Evolutionary conservation across 768 basidiomycete species (phyloP).

Genomic region (Daedalea quercina): DNA sequence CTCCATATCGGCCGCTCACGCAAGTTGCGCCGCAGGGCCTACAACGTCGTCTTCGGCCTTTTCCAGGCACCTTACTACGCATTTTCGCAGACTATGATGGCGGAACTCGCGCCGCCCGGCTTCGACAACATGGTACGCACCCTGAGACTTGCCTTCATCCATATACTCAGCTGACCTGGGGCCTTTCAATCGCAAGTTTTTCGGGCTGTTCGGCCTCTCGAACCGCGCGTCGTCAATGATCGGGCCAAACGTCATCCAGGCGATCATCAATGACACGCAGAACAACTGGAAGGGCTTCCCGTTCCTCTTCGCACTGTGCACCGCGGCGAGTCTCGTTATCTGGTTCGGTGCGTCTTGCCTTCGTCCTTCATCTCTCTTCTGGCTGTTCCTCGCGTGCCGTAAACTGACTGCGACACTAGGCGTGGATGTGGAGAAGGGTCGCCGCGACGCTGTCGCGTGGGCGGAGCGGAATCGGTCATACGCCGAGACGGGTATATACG

Average conservation of each 20-base stretch:
- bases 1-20: not conserved
- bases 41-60: conserved; percentile 73
- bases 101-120: conserved; percentile 80
- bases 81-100: conserved; percentile 84
- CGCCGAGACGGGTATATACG: conserved; percentile 16
- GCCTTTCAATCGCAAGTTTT: conserved; percentile 45
- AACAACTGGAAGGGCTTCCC: conserved; percentile 83
- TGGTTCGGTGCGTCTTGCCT: conserved; percentile 49
- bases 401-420: conserved; percentile 7
- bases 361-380: not conserved
- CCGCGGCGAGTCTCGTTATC: conserved; percentile 60
- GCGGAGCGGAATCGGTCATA: conserved; percentile 25
- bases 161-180: not conserved
- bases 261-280: conserved; percentile 65
- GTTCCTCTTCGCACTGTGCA: conserved; percentile 72
- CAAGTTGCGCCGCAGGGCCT: conserved; percentile 43
- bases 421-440: conserved; percentile 32
- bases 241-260: conserved; percentile 81
- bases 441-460: conserved; percentile 33
- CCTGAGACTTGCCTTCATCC: not conserved
- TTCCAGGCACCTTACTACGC: conserved; percentile 89
- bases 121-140: conserved; percentile 68
- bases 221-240: conserved; percentile 85
- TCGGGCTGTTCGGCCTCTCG: conserved; percentile 79
- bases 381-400: too few relatives aligned